Conservation (phyloP, 2,329 filamentous ascomycete species). For the Curvularia spicifera region DNA sequence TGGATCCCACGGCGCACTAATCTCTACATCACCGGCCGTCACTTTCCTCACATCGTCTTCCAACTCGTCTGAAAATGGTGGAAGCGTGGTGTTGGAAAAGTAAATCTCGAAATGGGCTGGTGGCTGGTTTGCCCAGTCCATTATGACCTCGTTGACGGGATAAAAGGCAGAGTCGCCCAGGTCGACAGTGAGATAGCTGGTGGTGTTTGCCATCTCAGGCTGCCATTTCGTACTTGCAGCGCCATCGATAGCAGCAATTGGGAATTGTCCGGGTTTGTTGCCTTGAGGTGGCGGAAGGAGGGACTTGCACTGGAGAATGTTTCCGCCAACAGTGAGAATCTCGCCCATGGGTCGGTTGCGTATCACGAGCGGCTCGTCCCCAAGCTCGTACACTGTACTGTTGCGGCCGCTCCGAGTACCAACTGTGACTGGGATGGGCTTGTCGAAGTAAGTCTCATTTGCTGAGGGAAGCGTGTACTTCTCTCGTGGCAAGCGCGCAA, state of each 20-base stretch:
- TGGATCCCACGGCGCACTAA: conserved; percentile 53
- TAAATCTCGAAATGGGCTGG: conserved; percentile 61
- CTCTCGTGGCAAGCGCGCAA: conserved; percentile 57
- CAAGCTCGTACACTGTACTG: conserved; percentile 53
- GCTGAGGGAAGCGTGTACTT: conserved; percentile 58
- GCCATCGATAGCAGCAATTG: conserved; percentile 70
- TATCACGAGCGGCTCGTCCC: conserved; percentile 60
- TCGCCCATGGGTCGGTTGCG: conserved; percentile 65
- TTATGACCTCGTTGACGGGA: conserved; percentile 58
- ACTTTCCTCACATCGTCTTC: conserved; percentile 26
- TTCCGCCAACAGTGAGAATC: conserved; percentile 61
- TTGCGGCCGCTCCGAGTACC: conserved; percentile 50
- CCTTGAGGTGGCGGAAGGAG: conserved; percentile 51
- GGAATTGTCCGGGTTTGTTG: conserved; percentile 69
- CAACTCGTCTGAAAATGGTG: conserved; percentile 22
- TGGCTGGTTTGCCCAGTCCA: conserved; percentile 66
- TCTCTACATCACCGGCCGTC: conserved; percentile 38
- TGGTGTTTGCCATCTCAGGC: conserved; percentile 58
- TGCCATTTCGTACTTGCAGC: conserved; percentile 72
- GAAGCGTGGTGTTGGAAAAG: conserved; percentile 59
- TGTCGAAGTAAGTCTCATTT: conserved; percentile 60
- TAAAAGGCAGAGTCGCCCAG: conserved; percentile 49
- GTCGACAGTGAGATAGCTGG: conserved; percentile 64
- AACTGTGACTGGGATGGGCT: conserved; percentile 65
- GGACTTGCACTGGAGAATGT: conserved; percentile 69